Evolutionary conservation across 768 basidiomycete genomes (phyloP).

Genomic region (Fomitopsis pulvina): DNA sequence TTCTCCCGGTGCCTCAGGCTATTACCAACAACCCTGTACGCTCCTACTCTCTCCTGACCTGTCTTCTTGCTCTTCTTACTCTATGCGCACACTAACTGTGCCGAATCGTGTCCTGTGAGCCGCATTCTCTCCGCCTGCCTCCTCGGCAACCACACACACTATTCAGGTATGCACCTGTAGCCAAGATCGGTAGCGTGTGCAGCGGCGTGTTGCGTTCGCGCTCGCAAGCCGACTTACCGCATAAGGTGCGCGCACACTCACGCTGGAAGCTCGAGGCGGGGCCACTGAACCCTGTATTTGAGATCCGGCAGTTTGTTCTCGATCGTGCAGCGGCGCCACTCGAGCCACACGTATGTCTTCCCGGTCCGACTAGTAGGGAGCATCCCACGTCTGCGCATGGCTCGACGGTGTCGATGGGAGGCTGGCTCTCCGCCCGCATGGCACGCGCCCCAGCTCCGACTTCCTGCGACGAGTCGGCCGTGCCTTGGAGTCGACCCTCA

Average conservation of each 20-base stretch:
- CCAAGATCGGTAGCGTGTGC: not conserved
- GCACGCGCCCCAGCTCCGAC: too few relatives aligned
- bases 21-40: not conserved
- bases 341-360: not conserved
- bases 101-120: too few relatives aligned
- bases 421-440: not conserved
- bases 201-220: not conserved
- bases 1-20: not conserved
- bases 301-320: not conserved
- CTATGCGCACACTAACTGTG: not conserved
- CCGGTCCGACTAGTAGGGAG: not conserved
- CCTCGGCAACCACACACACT: not conserved
- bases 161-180: not conserved
- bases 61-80: not conserved
- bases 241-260: not conserved
- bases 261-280: not conserved
- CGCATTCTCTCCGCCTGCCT: not conserved
- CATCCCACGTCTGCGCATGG: not conserved
- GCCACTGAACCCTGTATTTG: not conserved
- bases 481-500: too few relatives aligned
- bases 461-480: too few relatives aligned
- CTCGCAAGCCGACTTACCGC: not conserved
- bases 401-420: not conserved
- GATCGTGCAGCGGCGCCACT: not conserved
- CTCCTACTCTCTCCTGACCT: not conserved